A percentile compares a stretch with the other conserved stretches of the same genome.
phyloP scores from a whole-genome alignment of 1,284 basidiomycete species.

The Dichomitus squalens region DNA sequence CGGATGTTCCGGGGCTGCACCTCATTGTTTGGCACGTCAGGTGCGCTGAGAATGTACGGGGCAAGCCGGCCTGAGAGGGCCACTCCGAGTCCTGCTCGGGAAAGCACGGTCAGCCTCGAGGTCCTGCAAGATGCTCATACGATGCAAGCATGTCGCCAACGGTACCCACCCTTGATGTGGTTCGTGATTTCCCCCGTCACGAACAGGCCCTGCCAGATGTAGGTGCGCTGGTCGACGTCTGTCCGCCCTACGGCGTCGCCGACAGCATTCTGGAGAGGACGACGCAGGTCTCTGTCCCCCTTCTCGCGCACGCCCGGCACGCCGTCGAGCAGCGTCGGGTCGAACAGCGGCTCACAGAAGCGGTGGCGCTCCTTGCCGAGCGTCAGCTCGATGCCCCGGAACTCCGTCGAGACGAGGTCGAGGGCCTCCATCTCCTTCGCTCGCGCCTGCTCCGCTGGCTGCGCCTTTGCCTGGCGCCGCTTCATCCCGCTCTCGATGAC shows the following conservation, averaged over 20 bases:
- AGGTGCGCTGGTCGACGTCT: conserved; percentile 68
- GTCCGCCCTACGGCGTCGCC: conserved; percentile 58
- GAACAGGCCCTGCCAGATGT: conserved; percentile 81
- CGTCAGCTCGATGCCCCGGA: conserved; percentile 70
- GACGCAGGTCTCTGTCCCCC: conserved; percentile 31
- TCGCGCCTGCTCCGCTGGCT: conserved; percentile 78
- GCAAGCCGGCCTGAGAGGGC: conserved; percentile 78
- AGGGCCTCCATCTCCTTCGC: conserved; percentile 80
- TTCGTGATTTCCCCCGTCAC: conserved; percentile 83
- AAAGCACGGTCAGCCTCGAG: conserved; percentile 1
- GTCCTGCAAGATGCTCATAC: not conserved
- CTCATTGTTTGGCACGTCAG: conserved; percentile 69
- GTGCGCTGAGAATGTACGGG: conserved; percentile 66
- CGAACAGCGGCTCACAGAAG: conserved; percentile 89
- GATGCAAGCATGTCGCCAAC: conserved; percentile 5
- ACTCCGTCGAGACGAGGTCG: conserved; percentile 77
- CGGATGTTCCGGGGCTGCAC: conserved; percentile 71
- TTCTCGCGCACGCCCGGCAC: conserved; percentile 28
- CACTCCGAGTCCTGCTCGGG: conserved; percentile 56
- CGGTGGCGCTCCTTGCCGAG: conserved; percentile 88
- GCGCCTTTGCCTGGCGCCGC: conserved; percentile 75
- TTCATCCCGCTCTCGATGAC: conserved; percentile 82
- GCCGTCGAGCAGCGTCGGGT: conserved; percentile 58
- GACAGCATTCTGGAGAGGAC: conserved; percentile 64
- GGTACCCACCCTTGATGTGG: conserved; percentile 70